A percentile compares a stretch with the other conserved stretches of the same genome.
Conservation (phyloP, 768 basidiomycete species). For the Suillus discolor region DNA sequence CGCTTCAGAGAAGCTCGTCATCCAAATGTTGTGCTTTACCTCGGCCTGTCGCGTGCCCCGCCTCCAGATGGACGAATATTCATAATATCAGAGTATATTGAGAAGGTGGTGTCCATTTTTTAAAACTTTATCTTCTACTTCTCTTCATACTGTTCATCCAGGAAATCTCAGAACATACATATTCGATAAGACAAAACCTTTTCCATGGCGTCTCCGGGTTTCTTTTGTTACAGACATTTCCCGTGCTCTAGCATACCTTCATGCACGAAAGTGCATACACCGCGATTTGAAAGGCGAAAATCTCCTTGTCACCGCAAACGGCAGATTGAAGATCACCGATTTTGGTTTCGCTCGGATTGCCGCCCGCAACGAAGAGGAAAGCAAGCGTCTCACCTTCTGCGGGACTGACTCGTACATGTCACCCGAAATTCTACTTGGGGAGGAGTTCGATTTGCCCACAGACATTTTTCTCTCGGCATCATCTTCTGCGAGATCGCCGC, state of each 20-base stretch:
- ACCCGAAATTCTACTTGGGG: constrained; percentile 90
- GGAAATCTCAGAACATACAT: constrained; percentile 88
- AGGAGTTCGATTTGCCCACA: constrained; percentile 91
- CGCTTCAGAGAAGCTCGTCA: constrained; percentile 72
- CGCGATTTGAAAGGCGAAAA: constrained; percentile 98
- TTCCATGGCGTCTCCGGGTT: constrained; percentile 92
- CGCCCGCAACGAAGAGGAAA: constrained; percentile 88
- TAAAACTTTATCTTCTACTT: neutral
- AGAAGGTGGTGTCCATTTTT: constrained; percentile 57
- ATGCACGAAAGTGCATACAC: constrained; percentile 88
- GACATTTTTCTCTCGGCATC: constrained; percentile 92
- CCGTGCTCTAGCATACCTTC: constrained; percentile 95
- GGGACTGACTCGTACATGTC: constrained; percentile 97
- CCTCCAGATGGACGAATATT: constrained; percentile 83
- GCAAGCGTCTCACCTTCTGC: constrained; percentile 81
- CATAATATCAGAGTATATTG: constrained; percentile 94
- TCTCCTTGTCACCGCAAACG: constrained; percentile 91
- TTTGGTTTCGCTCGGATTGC: constrained; percentile 97
- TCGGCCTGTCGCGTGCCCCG: constrained; percentile 85
- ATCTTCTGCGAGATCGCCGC: constrained; percentile 92
- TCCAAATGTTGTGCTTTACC: constrained; percentile 91
- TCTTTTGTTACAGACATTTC: constrained; percentile 95
- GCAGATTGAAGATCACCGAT: constrained; percentile 96
- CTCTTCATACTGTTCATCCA: constrained; percentile 6
- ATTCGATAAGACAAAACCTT: constrained; percentile 76